Percentiles rank a stretch among this genome's conserved stretches.
Conservation (phyloP, 192 early-diverging fungal species). For the Mycoemilia scoparia region DNA sequence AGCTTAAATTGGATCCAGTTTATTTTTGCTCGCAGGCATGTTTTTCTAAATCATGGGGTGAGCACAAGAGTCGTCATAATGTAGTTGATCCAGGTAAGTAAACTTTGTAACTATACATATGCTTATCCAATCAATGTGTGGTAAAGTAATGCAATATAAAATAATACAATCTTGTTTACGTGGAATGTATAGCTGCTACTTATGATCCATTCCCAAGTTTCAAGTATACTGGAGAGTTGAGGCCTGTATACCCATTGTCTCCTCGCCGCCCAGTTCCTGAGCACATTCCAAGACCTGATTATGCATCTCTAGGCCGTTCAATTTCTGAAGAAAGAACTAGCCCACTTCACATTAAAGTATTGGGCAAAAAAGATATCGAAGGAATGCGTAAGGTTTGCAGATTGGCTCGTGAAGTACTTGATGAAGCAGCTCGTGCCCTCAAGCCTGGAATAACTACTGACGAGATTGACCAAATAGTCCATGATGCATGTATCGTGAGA, state of each 20-base stretch:
- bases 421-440: constrained; percentile 62
- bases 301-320: constrained; percentile 49
- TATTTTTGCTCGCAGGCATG: constrained; percentile 69
- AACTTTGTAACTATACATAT: constrained; percentile 1
- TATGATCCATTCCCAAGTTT: constrained; percentile 44
- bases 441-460: constrained; percentile 80
- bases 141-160: neutral
- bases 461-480: constrained; percentile 88
- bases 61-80: constrained; percentile 18
- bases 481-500: constrained; percentile 84
- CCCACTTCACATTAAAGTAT: constrained; percentile 48
- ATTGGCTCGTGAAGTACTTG: constrained; percentile 76
- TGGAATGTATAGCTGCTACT: constrained; percentile 9
- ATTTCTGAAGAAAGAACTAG: constrained; percentile 52
- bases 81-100: constrained; percentile 8
- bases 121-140: constrained; percentile 1
- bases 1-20: constrained; percentile 40
- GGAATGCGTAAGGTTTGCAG: constrained; percentile 61
- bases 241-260: constrained; percentile 59
- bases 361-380: constrained; percentile 56
- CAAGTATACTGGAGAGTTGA: constrained; percentile 43
- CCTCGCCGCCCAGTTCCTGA: constrained; percentile 46
- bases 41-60: constrained; percentile 49
- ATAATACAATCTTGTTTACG: too few species aligned
- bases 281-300: constrained; percentile 51